Evolutionary conservation across 2,329 filamentous ascomycete genomes (phyloP), one percentile per base, ranked within the genome.

Genomic region (Gnomoniopsis sp.): DNA sequence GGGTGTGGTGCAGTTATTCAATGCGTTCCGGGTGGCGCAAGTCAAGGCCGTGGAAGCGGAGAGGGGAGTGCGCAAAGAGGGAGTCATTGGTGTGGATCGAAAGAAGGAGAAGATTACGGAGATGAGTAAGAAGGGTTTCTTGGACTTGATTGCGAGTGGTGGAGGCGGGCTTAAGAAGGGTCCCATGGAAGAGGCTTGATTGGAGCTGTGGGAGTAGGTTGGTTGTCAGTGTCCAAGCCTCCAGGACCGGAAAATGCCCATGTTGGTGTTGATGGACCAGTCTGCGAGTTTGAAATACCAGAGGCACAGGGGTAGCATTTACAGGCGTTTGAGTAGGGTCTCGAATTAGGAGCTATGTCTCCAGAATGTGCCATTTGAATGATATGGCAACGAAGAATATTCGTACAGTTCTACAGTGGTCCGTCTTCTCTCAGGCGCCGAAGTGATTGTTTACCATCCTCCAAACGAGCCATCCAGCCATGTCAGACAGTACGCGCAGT

Each of bases 121-220:
- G 79, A 95, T 99, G 88, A 96, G 89, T 72, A 96, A 96, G 78
- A 90, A 97, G 77, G 93, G 93, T 0, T 99, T 98, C 76, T 75
- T 99, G 72, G 93, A 98, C 62, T 76, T 98, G 72, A 96, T 99
- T 71, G 84, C 85, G 3, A 83, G 81, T 2, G 83, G 84, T 21
- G 84, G 85, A 12, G 83, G 84, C 1, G 78, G 77, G 22, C 64
- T 85, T 65, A 87, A 85, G 68, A 85, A 84, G 74, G 79, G 80
- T 7, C 79, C 73, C 4, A 69, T 87, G 54, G 82, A 85, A 68
- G 83, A 86, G 71, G 82, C 83, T 36, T 82, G 68, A 74, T 49
- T 12, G 22, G 50, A 11, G 1, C 21, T 26, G 15, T 33, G 15
- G 30, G 12, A 15, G 30, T 22, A 53, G 3, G 17, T 30, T 8